These are phyloP conservation scores for Nematodospora valgi DNA, from an alignment of 805 yeast species.

Conservation along the genomic window DNA sequence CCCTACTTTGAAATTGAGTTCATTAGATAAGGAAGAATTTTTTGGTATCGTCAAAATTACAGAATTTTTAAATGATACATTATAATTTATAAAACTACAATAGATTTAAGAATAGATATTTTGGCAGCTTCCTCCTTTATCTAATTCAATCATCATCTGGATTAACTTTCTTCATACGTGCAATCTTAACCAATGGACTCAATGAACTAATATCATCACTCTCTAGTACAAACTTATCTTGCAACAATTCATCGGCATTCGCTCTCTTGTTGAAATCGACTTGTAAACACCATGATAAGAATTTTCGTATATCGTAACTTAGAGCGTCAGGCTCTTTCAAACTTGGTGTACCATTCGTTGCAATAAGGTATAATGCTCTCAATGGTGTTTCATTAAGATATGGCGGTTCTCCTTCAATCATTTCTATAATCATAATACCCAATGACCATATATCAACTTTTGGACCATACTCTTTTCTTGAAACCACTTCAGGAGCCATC, in stretches of 20 bases:
- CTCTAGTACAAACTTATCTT: conserved; percentile 59
- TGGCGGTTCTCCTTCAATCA: conserved; percentile 99
- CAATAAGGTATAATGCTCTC: conserved; percentile 89
- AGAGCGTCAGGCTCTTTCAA: conserved; percentile 84
- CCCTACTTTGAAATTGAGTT: conserved; percentile 6
- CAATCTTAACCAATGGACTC: conserved; percentile 72
- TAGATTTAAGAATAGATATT: too few relatives aligned
- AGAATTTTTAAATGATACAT: conserved; percentile 21
- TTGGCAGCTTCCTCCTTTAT: too few relatives aligned
- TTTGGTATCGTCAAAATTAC: conserved; percentile 23
- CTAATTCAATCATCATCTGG: too few relatives aligned
- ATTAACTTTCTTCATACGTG: conserved; percentile 63
- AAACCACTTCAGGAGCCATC: conserved; percentile 99
- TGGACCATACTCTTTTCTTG: conserved; percentile 92
- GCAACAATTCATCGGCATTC: conserved; percentile 67
- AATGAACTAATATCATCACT: conserved; percentile 61
- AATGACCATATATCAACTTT: conserved; percentile 97
- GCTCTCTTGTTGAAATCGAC: conserved; percentile 83
- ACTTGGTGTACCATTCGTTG: conserved; percentile 94
- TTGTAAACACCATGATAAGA: conserved; percentile 73
- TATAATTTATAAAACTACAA: too few relatives aligned
- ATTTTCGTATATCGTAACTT: conserved; percentile 60
- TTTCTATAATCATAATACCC: conserved; percentile 97
- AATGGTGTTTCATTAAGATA: conserved; percentile 94
- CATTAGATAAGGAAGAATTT: conserved; percentile 12